Evolutionary conservation across 2,329 filamentous ascomycete species (phyloP), one percentile per base, ranked within the genome.

Genomic region (Phyllosticta ampelicida): DNA sequence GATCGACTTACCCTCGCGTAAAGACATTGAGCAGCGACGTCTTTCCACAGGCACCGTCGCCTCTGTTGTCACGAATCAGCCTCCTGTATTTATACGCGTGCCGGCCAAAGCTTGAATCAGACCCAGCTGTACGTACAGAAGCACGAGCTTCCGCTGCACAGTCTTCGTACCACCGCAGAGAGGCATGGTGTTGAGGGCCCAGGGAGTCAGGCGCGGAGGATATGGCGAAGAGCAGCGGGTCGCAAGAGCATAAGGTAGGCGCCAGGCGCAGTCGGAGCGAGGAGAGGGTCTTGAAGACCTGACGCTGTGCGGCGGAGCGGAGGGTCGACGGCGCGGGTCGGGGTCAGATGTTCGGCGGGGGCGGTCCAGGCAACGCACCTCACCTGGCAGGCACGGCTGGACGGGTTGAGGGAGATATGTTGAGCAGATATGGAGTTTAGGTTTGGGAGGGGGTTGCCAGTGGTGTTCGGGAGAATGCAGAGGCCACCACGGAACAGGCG

Each of bases 11-110:
- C 87, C 92, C 92, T 87, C 92, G 85, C 65, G 94, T 99, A 77
- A 99, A 99, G 73, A 99, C 94, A 73, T 99, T 99, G 67, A 99
- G 77, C 69, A 97, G 76, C 63, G 91, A 96, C 58, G 94, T 99
- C 81, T 99, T 99, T 71, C 92, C 92, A 74, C 88, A 95, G 66
- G 92, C 92, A 80, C 92, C 92, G 72, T 97, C 92, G 67, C 92
- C 92, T 71, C 90, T 96, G 63, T 44, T n/a, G 13, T n/a, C 36
- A 16, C n/a, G 36, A 44, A 44, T 44, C 36, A 44, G 36, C n/a
- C 64, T 50, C 59, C 57, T 56, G 29, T 63, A 21, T 49, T 48
- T 36, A 26, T 48, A 55, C 61, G 62, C 60, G 58, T 54, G 51
- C 50, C 54, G 30, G 53, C 20, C 55, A 28, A 44, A 48, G 29